Base-by-base conservation (phyloP, 495 filamentous ascomycete species). In the Aspergillus saccharolyticus region DNA sequence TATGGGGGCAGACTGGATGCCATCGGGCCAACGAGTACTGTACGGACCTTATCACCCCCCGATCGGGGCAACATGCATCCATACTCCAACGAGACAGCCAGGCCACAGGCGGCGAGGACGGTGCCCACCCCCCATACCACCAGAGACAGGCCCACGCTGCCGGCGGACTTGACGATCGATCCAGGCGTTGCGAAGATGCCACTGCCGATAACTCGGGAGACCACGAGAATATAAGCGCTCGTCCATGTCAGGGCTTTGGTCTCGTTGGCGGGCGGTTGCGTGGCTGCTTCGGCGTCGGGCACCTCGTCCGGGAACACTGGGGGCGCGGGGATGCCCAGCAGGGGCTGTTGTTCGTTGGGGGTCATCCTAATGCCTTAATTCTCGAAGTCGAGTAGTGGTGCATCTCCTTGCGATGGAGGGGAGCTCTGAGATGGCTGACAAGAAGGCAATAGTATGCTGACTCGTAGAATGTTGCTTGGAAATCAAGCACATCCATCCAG, bases 141-240 rank as follows among this genome's bases (percentile, higher is more conserved):
- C 3, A 90, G 61, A 0, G 83, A 79, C 17, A 89, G 68, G 2
- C 87, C 88, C 5, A 88, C 72, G 59, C 87, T 90, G 0, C 88
- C 87, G 12, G 83, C 79, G 0, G 83, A 83, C 22, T 78, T 75
- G n/a, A 85, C 72, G 54, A 92, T 88, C 12, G 80, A 76, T 12
- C 86, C 86, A 0, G 87, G 87, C 0, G 85, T 89, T 3, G 87
- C 85, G 64, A 90, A 92, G 57, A 92, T 88, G 28, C 87, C 88
- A 62, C 79, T 83, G 0, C 89, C 89, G 53, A 92, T 85, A 1
- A 92, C 85, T 0, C 86, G 83, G 0, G 86, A 89, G 44, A 90
- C 83, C 45, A 87, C 83, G n/a, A 90, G 73, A 44, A 91, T 87
- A 66, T 87, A 89, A 0, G 87, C 85, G 61, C 81, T 85, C 48